Evolutionary conservation across 2,329 filamentous ascomycete genomes (phyloP), one percentile per base, ranked within the genome.

Genomic region (Sphaerulina populicola): DNA sequence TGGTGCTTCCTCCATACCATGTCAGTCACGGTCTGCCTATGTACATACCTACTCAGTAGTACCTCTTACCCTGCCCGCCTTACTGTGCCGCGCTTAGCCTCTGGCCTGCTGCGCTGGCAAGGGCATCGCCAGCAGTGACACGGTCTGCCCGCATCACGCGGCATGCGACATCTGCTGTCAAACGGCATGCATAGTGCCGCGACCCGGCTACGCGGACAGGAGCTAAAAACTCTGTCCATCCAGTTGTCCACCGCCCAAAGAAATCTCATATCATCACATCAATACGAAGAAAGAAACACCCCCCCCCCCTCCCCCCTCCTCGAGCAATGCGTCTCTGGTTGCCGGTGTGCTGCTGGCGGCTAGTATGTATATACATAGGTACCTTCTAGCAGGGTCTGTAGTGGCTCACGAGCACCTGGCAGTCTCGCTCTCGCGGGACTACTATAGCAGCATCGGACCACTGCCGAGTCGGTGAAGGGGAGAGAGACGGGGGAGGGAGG

Each of bases 141-240:
- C 15, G n/a, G 14, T 15, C 35, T 40, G 18, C 6, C 44, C 27
- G 23, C 44, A 33, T 47, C 44, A 47, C 46, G 38, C 41, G 29
- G 39, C 39, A 27, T 27, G 23, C 23, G 23, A 27, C 39, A 27
- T 27, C 12, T 27, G 15, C 7, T 6, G 12, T 18, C 18, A 18
- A n/a, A n/a, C 27, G 27, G 27, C 15, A 46, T 46, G 21, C 40
- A 43, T 43, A 4, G 35, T 18, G 45, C 7, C 18, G 36, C 7
- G 23, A 40, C 23, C 45, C 45, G 45, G 45, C 45, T 30, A 21
- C 36, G 36, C 45, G 45, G 45, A 40, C 33, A 31, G 29, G 44
- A 33, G 44, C 14, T 23, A 46, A 39, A 39, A n/a, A n/a, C n/a
- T n/a, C n/a, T n/a, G n/a, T n/a, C n/a, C n/a, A n/a, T n/a, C n/a